Evolutionary conservation across 371 early-diverging fungal species (phyloP).

Genomic region (Vairimorpha necatrix): DNA sequence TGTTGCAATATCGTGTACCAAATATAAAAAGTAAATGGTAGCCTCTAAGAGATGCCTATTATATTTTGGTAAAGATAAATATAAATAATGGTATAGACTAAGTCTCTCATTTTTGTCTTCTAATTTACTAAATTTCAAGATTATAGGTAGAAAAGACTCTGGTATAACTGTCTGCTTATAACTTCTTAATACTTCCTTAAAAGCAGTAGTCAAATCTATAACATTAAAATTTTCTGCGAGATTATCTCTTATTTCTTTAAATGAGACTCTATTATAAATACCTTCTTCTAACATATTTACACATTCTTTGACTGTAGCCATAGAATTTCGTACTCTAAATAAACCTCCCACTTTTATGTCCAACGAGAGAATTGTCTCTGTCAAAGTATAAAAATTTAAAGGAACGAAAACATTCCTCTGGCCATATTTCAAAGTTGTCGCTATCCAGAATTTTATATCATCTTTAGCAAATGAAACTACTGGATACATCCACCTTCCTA

Average conservation of each 20-base stretch:
- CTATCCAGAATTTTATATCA: neutral
- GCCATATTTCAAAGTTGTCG: slow-evolving; percentile 24
- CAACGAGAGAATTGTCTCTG: slow-evolving; percentile 38
- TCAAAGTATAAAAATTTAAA: slow-evolving; percentile 37
- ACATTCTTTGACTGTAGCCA: slow-evolving; percentile 28
- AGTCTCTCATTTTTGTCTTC: slow-evolving; percentile 31
- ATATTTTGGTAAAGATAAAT: slow-evolving; percentile 43
- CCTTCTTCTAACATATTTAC: slow-evolving; percentile 14
- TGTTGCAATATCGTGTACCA: slow-evolving; percentile 31
- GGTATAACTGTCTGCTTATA: slow-evolving; percentile 51
- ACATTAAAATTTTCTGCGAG: slow-evolving; percentile 45
- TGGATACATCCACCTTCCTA: slow-evolving; percentile 10
- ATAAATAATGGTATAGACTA: slow-evolving; percentile 28
- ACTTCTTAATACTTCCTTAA: slow-evolving; percentile 44
- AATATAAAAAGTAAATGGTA: slow-evolving; percentile 27
- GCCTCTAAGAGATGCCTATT: slow-evolving; percentile 55
- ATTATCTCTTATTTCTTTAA: slow-evolving; percentile 25
- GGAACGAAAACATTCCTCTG: slow-evolving; percentile 37
- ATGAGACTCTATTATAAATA: slow-evolving; percentile 2
- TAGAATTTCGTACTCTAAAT: slow-evolving; percentile 46
- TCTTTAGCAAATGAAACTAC: neutral
- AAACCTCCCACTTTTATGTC: slow-evolving; percentile 43
- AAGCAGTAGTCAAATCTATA: slow-evolving; percentile 42
- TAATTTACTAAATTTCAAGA: slow-evolving; percentile 29
- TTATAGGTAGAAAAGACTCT: slow-evolving; percentile 15